Conservation (phyloP, 768 basidiomycete species). For the Leccinum subtestaceum region DNA sequence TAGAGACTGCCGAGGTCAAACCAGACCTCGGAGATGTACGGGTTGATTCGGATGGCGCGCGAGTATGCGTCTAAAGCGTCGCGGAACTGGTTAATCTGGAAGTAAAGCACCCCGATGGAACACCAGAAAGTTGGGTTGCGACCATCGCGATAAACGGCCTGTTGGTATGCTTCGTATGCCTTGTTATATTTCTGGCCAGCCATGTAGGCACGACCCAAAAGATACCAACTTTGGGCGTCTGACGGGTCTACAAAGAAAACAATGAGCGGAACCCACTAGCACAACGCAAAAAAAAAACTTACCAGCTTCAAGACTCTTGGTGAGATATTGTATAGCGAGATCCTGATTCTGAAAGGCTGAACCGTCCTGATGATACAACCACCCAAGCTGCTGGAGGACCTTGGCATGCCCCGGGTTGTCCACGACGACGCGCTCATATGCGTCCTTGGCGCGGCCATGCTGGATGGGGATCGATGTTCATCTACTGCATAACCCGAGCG, state of each 20-base stretch:
- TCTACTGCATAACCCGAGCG: conserved; percentile 6
- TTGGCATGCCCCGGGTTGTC: conserved; percentile 96
- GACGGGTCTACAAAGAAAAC: conserved; percentile 62
- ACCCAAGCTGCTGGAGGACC: conserved; percentile 95
- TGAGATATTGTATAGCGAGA: conserved; percentile 87
- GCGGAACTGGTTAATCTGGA: conserved; percentile 99
- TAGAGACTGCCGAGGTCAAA: conserved; percentile 89
- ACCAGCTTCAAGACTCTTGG: conserved; percentile 95
- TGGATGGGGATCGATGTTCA: conserved; percentile 33
- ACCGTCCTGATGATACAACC: conserved; percentile 95
- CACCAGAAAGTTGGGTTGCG: conserved; percentile 99
- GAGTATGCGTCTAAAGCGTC: conserved; percentile 94
- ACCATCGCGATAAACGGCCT: conserved; percentile 98
- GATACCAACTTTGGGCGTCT: conserved; percentile 98
- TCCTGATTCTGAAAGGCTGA: conserved; percentile 97
- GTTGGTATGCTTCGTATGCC: conserved; percentile 98
- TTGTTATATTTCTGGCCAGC: conserved; percentile 98
- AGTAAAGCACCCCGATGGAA: conserved; percentile 97
- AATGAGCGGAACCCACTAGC: not conserved
- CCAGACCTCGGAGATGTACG: conserved; percentile 80
- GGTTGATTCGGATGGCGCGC: conserved; percentile 97
- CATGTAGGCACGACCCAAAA: conserved; percentile 98
- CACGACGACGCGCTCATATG: conserved; percentile 91
- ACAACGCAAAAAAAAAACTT: conserved; percentile 24
- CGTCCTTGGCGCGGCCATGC: conserved; percentile 89